Evolutionary conservation across 352 stramenopile genomes (phyloP).

Genomic region (Phytophthora cajani): DNA sequence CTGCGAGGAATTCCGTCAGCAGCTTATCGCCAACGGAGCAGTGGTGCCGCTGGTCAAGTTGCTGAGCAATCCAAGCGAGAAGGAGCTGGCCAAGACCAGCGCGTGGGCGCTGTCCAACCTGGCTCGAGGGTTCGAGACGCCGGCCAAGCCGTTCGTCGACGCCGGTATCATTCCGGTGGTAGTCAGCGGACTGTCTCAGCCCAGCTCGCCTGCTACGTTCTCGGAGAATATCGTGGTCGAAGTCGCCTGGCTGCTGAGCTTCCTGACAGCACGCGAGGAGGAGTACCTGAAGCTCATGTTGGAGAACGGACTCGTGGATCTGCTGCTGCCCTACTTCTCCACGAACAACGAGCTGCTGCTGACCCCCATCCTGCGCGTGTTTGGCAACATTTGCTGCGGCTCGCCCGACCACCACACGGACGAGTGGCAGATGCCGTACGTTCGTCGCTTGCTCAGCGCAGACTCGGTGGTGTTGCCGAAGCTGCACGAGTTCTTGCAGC

Average conservation of each 20-base stretch:
- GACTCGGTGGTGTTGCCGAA: conserved; percentile 70
- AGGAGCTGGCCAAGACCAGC: conserved; percentile 56
- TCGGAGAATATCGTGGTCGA: conserved; percentile 71
- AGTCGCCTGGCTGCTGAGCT: conserved; percentile 87
- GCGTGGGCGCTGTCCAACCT: conserved; percentile 88
- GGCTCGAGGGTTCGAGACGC: conserved; percentile 76
- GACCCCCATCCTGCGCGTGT: conserved; percentile 78
- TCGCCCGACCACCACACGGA: conserved; percentile 75
- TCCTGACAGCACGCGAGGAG: conserved; percentile 84
- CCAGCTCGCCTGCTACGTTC: conserved; percentile 39
- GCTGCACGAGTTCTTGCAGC: conserved; percentile 61
- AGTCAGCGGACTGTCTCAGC: conserved; percentile 43
- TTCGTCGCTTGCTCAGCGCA: conserved; percentile 47
- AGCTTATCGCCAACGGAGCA: conserved; percentile 71
- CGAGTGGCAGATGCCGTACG: conserved; percentile 72
- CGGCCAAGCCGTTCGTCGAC: conserved; percentile 80
- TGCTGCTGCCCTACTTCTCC: conserved; percentile 69
- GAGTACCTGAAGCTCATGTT: conserved; percentile 73
- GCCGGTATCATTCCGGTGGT: conserved; percentile 66
- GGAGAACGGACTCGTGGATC: conserved; percentile 55
- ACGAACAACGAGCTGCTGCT: conserved; percentile 68
- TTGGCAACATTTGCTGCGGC: conserved; percentile 83
- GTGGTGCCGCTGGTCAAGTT: conserved; percentile 59
- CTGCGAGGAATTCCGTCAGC: conserved; percentile 84
- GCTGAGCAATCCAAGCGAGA: conserved; percentile 37